Evolutionary conservation across 1,284 basidiomycete genomes (phyloP).

Genomic region (Moesziomyces globuligerus): DNA sequence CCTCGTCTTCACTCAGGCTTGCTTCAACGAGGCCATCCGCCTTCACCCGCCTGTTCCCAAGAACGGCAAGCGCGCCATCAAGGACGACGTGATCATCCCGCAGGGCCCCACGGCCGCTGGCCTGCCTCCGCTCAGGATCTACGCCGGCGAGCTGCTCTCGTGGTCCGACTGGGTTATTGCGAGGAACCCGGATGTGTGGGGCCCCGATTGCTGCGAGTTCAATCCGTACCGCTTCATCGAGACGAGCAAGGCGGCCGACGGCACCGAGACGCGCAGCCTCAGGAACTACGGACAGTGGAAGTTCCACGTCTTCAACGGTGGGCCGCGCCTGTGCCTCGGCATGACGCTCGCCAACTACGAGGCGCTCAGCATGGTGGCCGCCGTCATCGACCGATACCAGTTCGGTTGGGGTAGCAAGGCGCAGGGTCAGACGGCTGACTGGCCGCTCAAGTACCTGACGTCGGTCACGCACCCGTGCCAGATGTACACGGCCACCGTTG

Average conservation of each 20-base stretch:
- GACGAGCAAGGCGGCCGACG: slow-evolving; percentile 20
- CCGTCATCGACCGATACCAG: slow-evolving; percentile 42
- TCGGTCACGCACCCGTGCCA: slow-evolving; percentile 54
- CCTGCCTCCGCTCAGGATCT: slow-evolving; percentile 54
- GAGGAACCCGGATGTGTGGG: slow-evolving; percentile 57
- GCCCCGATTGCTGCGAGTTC: slow-evolving; percentile 48
- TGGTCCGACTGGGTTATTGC: slow-evolving; percentile 63
- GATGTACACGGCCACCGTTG: slow-evolving; percentile 46
- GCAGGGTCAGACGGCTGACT: slow-evolving; percentile 52
- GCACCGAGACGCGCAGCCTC: slow-evolving; percentile 18
- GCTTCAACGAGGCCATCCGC: slow-evolving; percentile 54
- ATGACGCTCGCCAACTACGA: slow-evolving; percentile 59
- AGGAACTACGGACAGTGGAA: slow-evolving; percentile 56
- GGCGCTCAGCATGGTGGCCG: slow-evolving; percentile 36
- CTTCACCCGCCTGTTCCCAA: slow-evolving; percentile 58
- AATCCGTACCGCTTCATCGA: slow-evolving; percentile 55
- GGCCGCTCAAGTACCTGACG: slow-evolving; percentile 48
- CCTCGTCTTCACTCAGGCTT: slow-evolving; percentile 53
- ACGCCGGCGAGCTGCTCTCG: slow-evolving; percentile 44
- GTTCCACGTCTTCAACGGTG: slow-evolving; percentile 57
- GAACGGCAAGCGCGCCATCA: slow-evolving; percentile 53
- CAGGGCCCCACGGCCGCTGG: slow-evolving; percentile 44
- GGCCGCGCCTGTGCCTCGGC: slow-evolving; percentile 59
- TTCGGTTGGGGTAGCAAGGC: slow-evolving; percentile 47
- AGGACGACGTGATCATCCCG: slow-evolving; percentile 55